These are phyloP conservation scores for Zygosaccharomyces bailii DNA, from an alignment of 805 yeast species.

Conservation along the genomic window DNA sequence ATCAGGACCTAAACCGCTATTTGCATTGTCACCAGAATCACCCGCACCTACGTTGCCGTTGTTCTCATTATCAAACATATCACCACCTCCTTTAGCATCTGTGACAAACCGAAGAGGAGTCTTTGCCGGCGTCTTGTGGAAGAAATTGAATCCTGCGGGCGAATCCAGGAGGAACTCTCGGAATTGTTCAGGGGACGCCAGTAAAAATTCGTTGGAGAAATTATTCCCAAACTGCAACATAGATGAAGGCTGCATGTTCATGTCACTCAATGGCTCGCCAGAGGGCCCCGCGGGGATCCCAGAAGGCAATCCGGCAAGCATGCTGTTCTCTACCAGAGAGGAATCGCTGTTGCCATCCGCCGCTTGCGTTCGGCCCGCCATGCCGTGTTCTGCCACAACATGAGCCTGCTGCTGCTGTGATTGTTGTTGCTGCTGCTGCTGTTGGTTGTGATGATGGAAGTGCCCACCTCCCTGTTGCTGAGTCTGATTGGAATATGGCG, in stretches of 20 bases:
- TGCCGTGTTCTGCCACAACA: not conserved
- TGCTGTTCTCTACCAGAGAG: conserved; percentile 29
- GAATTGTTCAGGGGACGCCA: conserved; percentile 36
- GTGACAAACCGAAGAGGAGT: conserved; percentile 35
- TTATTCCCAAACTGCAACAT: conserved; percentile 27
- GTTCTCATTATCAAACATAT: not conserved
- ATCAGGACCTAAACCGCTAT: conserved; percentile 1
- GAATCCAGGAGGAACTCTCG: conserved; percentile 36
- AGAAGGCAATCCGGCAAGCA: conserved; percentile 17
- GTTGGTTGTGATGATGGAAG: conserved; percentile 4
- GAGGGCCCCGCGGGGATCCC: conserved; percentile 10
- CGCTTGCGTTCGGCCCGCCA: not conserved
- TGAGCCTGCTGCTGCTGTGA: not conserved
- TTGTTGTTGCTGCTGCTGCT: conserved; percentile 6
- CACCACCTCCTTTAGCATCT: conserved; percentile 12
- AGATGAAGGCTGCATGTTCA: conserved; percentile 36
- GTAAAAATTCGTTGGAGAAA: conserved; percentile 31
- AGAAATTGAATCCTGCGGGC: conserved; percentile 32
- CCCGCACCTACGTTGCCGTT: not conserved
- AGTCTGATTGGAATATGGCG: conserved; percentile 34
- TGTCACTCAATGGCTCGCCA: conserved; percentile 29
- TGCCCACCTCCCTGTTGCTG: conserved; percentile 4
- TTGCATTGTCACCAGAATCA: conserved; percentile 5
- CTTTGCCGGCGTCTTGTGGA: conserved; percentile 36
- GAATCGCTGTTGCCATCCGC: conserved; percentile 20